Base-by-base conservation (phyloP, 495 filamentous ascomycete genomes). In the Neurospora cerealis region DNA sequence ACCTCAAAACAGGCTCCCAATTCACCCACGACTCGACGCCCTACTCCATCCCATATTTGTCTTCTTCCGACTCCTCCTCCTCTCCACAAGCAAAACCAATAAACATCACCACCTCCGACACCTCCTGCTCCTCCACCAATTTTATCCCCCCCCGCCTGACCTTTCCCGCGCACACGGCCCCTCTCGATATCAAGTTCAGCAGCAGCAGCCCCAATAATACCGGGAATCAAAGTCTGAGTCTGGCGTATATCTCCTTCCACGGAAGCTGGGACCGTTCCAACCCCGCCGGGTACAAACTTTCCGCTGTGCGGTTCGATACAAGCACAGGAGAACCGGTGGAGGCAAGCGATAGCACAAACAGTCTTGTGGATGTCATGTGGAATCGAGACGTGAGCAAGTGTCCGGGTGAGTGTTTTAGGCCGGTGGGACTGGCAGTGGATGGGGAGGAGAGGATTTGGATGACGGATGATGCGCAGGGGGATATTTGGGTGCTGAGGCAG, bases 101-200 rank as follows among this genome's bases (percentile, higher is more conserved):
- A 37, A 77, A 48, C 36, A 28, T 39, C 21, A 71, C 74, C 21
- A 72, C 80, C 21, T 85, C 87, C 73, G 88, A 90, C 77, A 79
- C 79, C 1, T 79, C 74, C 5, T 91, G 89, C 74, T 75, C 77
- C 0, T 70, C 74, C 11, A 13, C 10, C 0, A 74, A 82, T 39
- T 83, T 80, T 3, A 75, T 80, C 5, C 46, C 87, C 4, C 89
- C 90, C 3, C 77, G 84, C 0, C 76, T 91, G 21, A 84, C 84
- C 4, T 91, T 92, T 75, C 78, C 70, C 36, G 88, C 89, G 0
- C 90, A 92, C 74, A 86, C 82, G 66, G 90, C 89, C 0, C 90
- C 90, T 0, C 79, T 91, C 4, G 89, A 90, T 73, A 86, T 91
- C 73, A 87, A 86, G 54, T 91, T 91, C 76, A 75, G 73, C 66